phyloP scores from a whole-genome alignment of 1,284 basidiomycete species.

The Ustilago bromivora region DNA sequence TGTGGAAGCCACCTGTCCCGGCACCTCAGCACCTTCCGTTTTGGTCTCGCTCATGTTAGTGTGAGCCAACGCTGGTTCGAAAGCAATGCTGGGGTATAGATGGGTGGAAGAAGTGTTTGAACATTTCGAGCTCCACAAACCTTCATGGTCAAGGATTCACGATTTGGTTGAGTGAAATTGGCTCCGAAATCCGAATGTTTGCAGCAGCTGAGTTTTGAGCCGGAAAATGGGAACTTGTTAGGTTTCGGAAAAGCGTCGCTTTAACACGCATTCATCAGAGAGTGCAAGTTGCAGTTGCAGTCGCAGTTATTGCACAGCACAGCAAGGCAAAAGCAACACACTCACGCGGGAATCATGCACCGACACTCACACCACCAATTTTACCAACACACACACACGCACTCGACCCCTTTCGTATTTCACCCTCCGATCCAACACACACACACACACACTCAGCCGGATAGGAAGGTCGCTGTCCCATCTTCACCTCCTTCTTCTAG shows the following conservation, averaged over 20 bases:
- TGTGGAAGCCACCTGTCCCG: slow-evolving; percentile 31
- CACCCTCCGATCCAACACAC: neutral
- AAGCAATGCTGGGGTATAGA: slow-evolving; percentile 3
- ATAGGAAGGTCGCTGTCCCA: neutral
- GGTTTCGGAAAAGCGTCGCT: neutral
- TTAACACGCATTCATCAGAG: neutral
- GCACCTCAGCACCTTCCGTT: slow-evolving; percentile 7
- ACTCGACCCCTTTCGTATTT: neutral
- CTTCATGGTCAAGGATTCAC: neutral
- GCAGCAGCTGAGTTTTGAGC: neutral
- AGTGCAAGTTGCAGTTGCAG: neutral
- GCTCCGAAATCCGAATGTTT: slow-evolving; percentile 16
- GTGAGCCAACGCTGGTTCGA: neutral
- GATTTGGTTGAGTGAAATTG: neutral
- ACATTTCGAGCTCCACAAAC: neutral
- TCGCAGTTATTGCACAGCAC: neutral
- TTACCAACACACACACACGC: slow-evolving; percentile 6
- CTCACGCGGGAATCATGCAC: slow-evolving; percentile 4
- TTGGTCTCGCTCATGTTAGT: slow-evolving; percentile 31
- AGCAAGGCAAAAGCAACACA: slow-evolving; percentile 13
- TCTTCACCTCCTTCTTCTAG: neutral
- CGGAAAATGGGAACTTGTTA: neutral
- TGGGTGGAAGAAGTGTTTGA: neutral
- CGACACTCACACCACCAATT: slow-evolving; percentile 2
- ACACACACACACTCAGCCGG: neutral